Evolutionary conservation across 345 rosid species (phyloP).

Genomic region (Dipteronia sinensis): DNA sequence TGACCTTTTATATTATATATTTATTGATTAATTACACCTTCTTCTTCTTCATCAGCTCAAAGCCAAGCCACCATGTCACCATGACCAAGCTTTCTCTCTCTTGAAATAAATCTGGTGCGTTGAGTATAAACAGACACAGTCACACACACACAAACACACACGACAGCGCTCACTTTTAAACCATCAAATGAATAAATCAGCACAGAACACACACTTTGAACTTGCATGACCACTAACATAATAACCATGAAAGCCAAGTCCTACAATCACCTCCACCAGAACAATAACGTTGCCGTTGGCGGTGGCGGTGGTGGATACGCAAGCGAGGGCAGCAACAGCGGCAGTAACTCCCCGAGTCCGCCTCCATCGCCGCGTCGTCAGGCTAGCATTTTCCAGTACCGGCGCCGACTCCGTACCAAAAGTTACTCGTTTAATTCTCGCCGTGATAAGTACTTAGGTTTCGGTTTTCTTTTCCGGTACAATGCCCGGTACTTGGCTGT

Average conservation of each 20-base stretch:
- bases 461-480: slow-evolving; percentile 54
- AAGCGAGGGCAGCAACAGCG: slow-evolving; percentile 33
- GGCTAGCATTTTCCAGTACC: slow-evolving; percentile 47
- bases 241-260: slow-evolving; percentile 47
- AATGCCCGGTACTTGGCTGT: slow-evolving; percentile 61
- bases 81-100: not conserved
- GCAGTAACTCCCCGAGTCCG: slow-evolving; percentile 70
- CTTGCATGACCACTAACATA: slow-evolving; percentile 40
- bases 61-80: not conserved
- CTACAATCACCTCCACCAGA: slow-evolving; percentile 21
- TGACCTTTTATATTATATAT: too few species aligned
- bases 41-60: too few species aligned
- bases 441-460: slow-evolving; percentile 28
- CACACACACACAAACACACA: not conserved
- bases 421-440: slow-evolving; percentile 45
- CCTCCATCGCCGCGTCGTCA: slow-evolving; percentile 68
- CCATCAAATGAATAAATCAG: not conserved
- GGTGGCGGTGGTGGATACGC: slow-evolving; percentile 17
- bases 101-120: not conserved
- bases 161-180: not conserved
- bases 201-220: not conserved
- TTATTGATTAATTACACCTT: too few species aligned
- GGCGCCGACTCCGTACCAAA: slow-evolving; percentile 61
- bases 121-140: not conserved
- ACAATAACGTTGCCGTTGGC: slow-evolving; percentile 20